phyloP scores from a whole-genome alignment of 352 stramenopile species.

The Phytophthora quininea region DNA sequence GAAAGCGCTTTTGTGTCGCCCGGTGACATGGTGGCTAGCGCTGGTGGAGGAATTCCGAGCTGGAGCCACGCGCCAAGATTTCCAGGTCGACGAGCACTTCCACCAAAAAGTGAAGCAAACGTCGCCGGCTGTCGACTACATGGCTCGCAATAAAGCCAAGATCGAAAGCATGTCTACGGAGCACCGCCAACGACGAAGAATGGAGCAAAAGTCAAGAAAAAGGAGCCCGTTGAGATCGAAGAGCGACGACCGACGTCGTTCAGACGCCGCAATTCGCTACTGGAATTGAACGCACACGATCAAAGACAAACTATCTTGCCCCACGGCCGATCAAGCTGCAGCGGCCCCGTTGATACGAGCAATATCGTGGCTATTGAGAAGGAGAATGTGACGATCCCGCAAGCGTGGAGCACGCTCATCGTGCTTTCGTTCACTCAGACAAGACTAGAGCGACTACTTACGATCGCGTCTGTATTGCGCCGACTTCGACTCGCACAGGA shows the following conservation, averaged over 20 bases:
- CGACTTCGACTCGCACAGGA: slow-evolving; percentile 32
- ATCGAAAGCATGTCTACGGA: slow-evolving; percentile 33
- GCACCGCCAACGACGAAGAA: slow-evolving; percentile 26
- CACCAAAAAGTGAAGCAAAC: slow-evolving; percentile 6
- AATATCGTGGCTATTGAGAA: background rate
- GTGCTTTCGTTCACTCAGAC: slow-evolving; percentile 47
- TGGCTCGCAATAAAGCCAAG: slow-evolving; percentile 37
- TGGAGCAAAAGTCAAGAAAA: slow-evolving; percentile 5
- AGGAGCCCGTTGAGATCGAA: background rate
- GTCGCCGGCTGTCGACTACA: slow-evolving; percentile 27
- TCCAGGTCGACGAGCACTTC: slow-evolving; percentile 19
- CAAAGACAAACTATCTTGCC: background rate
- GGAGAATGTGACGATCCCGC: slow-evolving; percentile 8
- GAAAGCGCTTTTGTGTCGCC: slow-evolving; percentile 40
- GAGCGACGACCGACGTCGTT: slow-evolving; percentile 10
- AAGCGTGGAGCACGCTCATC: slow-evolving; percentile 48
- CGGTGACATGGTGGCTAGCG: slow-evolving; percentile 13
- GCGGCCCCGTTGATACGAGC: background rate
- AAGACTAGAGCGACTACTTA: slow-evolving; percentile 37
- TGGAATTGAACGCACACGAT: slow-evolving; percentile 10
- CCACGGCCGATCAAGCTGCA: slow-evolving; percentile 6
- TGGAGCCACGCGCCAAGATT: slow-evolving; percentile 57
- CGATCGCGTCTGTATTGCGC: slow-evolving; percentile 28
- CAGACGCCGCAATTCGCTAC: slow-evolving; percentile 43
- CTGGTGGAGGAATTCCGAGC: slow-evolving; percentile 37